Base-by-base conservation (phyloP, 2,329 filamentous ascomycete species). In the Fusarium sp. region DNA sequence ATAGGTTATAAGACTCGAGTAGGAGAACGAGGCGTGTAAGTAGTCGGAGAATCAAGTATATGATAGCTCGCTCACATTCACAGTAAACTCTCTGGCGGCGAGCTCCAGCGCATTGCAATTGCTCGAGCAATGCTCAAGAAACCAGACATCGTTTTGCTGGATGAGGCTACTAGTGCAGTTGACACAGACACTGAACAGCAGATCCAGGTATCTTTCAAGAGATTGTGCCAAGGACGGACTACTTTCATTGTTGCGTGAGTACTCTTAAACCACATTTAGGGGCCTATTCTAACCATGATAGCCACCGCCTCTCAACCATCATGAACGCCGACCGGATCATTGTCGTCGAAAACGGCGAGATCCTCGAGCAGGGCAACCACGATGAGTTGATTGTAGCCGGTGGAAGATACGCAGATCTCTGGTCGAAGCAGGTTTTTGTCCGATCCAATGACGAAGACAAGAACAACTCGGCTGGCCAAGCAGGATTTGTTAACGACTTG, bases 151-250 rank as follows among this genome's bases (percentile, higher is more conserved):
- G 90, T 96, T 11, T 87, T 96, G 42, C 87, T 96, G 1, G 93
- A 96, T 73, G 93, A 95, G 80, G 92, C 93, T 1, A 95, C 94
- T 5, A 94, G 92, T 40, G 91, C 93, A 8, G 91, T 96, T 66
- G 91, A 94, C 69, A 92, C 91, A 0, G 89, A 91, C 36, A 92
- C 90, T 2, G 91, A 93, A 79, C 88, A 90, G 64, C 88, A 90
- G 73, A 92, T 92, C 53, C 91, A 92, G 74, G 84, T 88, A 35
- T 91, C 91, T 0, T 86, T 93, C 62, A 84, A 83, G 66, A 84
- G 84, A 58, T 84, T 92, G 9, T 91, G 89, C 70, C 83, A 87
- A 67, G 89, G 87, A 3, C 88, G 91, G 27, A 93, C 91, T 2
- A 92, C 90, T 0, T 91, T 92, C 71, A 89, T 92, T 29, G 89